These are phyloP conservation scores for Trichoderma asperelloides DNA, from an alignment of 495 filamentous ascomycete genomes.

Conservation along the genomic window DNA sequence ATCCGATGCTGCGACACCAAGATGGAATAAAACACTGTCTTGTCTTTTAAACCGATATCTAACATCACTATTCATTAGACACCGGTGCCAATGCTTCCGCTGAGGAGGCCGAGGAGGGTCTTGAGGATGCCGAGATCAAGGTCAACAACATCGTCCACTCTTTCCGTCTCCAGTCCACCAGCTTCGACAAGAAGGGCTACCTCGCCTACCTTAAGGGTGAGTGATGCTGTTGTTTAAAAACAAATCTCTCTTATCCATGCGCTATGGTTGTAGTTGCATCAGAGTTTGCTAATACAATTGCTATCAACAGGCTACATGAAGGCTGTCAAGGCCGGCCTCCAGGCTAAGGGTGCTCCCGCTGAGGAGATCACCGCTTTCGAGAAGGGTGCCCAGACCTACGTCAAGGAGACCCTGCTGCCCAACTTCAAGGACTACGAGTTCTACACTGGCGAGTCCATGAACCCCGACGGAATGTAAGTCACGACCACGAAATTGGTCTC, in stretches of 20 bases:
- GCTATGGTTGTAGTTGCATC: not conserved
- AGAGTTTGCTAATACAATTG: not conserved
- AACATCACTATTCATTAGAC: constrained; percentile 38
- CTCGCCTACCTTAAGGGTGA: constrained; percentile 71
- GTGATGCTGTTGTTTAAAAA: constrained; percentile 15
- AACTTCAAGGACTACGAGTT: constrained; percentile 96
- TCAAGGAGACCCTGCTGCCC: constrained; percentile 67
- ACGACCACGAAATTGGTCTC: constrained; percentile 15
- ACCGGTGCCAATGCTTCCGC: constrained; percentile 96
- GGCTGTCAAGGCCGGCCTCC: constrained; percentile 61
- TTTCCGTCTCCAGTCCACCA: constrained; percentile 74
- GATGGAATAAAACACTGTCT: no score
- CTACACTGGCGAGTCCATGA: constrained; percentile 83
- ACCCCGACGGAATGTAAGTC: constrained; percentile 76
- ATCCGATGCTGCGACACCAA: not conserved
- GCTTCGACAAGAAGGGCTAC: constrained; percentile 79
- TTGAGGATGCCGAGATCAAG: constrained; percentile 59
- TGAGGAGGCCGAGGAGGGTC: constrained; percentile 68
- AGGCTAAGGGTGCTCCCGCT: constrained; percentile 48
- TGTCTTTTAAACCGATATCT: constrained; percentile 12
- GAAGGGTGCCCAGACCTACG: constrained; percentile 55
- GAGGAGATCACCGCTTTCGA: constrained; percentile 70
- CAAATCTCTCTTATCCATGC: not conserved
- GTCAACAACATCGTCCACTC: constrained; percentile 94
- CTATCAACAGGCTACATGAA: constrained; percentile 71